phyloP scores from a whole-genome alignment of 2,329 filamentous ascomycete species.

The Whalleya microplaca region DNA sequence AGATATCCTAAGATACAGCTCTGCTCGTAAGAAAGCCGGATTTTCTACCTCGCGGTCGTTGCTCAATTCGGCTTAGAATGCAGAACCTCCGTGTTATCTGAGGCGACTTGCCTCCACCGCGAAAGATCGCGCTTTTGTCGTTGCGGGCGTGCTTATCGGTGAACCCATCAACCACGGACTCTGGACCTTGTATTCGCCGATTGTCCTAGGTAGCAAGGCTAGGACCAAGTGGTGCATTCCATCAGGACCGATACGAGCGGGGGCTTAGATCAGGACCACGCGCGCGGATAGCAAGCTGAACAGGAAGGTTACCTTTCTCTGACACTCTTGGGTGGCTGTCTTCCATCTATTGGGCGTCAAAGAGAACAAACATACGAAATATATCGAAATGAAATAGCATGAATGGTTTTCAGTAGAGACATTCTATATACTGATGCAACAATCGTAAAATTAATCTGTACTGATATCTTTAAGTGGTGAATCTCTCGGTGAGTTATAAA shows the following conservation, averaged over 20 bases:
- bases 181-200: constrained; percentile 6
- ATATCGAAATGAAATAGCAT: neutral
- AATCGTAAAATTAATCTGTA: neutral
- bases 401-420: neutral
- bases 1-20: neutral
- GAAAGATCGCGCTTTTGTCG: constrained; percentile 7
- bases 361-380: neutral
- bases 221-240: neutral
- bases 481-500: neutral
- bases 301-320: too few species aligned
- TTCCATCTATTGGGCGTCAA: neutral
- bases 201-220: neutral
- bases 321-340: too few species aligned
- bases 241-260: neutral
- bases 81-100: neutral
- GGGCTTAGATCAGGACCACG: too few species aligned
- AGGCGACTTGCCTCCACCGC: constrained; percentile 6
- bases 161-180: constrained; percentile 17
- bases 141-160: neutral
- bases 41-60: too few species aligned
- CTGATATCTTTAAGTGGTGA: too few species aligned
- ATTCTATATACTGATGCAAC: neutral
- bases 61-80: too few species aligned
- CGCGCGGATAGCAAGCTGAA: too few species aligned
- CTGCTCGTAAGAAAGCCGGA: neutral